Percentiles rank a stretch among this genome's conserved stretches.
Conservation (phyloP, 208 protist species). For the Trypanosoma mega region DNA sequence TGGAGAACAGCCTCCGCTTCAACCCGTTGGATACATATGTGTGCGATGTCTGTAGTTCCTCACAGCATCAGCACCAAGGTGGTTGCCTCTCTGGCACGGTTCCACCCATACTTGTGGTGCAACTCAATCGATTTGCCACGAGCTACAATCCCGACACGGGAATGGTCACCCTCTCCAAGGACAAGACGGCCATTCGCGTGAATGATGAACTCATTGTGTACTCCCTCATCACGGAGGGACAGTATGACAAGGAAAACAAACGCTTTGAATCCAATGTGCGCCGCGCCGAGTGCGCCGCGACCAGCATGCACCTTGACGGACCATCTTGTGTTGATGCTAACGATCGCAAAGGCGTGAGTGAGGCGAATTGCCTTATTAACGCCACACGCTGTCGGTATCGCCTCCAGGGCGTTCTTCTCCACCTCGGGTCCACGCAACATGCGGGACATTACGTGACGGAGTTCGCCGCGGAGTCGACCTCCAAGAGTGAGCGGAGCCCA, state of each 20-base stretch:
- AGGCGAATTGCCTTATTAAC: conserved; percentile 17
- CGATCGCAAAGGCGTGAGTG: not conserved
- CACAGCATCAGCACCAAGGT: conserved; percentile 45
- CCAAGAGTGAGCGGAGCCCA: not conserved
- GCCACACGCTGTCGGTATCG: conserved; percentile 37
- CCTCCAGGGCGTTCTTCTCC: conserved; percentile 45
- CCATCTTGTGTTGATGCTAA: no score
- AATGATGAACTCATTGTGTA: conserved; percentile 30
- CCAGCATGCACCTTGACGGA: not conserved
- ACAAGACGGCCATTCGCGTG: conserved; percentile 29
- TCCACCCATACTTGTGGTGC: conserved; percentile 57
- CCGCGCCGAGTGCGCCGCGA: conserved; percentile 4
- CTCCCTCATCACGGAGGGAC: conserved; percentile 26
- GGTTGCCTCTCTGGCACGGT: conserved; percentile 57
- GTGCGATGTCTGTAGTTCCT: conserved; percentile 59
- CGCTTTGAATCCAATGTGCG: conserved; percentile 18
- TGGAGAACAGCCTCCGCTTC: conserved; percentile 45
- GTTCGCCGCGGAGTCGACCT: conserved; percentile 26
- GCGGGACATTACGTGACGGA: conserved; percentile 71
- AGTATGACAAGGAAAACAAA: conserved; percentile 23
- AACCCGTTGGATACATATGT: conserved; percentile 51
- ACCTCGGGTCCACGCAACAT: conserved; percentile 47
- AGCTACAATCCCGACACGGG: conserved; percentile 7
- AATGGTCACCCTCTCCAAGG: conserved; percentile 31
- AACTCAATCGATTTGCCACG: conserved; percentile 75